Percentiles rank a stretch among this genome's conserved stretches.
Evolutionary conservation across 345 rosid species (phyloP).

Genomic region (Bretschneidera sinensis): DNA sequence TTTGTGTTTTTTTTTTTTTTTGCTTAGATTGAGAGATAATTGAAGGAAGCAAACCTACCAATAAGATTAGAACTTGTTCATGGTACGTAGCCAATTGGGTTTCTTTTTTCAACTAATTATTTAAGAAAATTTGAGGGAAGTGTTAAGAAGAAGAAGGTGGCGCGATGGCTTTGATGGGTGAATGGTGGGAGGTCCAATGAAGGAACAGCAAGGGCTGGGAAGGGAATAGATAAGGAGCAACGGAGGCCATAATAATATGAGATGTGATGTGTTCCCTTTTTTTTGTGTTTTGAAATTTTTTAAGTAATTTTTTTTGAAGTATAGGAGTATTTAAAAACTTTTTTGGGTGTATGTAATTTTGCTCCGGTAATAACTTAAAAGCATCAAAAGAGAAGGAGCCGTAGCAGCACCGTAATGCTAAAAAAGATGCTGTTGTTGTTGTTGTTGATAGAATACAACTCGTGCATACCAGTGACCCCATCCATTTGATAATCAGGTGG

Average conservation of each 20-base stretch:
- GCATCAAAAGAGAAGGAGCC: constrained; percentile 38
- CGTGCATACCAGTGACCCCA: neutral
- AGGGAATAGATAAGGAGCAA: constrained; percentile 46
- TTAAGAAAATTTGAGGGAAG: no score
- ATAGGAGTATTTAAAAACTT: neutral
- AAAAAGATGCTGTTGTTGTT: neutral
- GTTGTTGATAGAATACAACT: neutral
- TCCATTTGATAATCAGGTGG: neutral
- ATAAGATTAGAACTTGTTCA: constrained; percentile 7
- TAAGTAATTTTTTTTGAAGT: neutral
- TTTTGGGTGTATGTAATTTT: constrained; percentile 20
- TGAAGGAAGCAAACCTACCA: no score
- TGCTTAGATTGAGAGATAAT: neutral
- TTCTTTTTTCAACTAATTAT: no score
- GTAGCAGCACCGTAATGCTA: constrained; percentile 53
- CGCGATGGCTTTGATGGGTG: no score
- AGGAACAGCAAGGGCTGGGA: constrained; percentile 13
- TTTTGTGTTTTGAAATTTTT: constrained; percentile 10
- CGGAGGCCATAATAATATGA: constrained; percentile 42
- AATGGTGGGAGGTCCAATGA: constrained; percentile 36
- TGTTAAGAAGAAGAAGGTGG: constrained; percentile 12
- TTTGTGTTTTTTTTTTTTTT: no score
- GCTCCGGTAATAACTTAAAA: constrained; percentile 26
- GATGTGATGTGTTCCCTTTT: neutral
- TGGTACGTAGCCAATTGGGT: constrained; percentile 9